Conservation (phyloP, 192 early-diverging fungal genomes). For the Backusella mclennaniae region DNA sequence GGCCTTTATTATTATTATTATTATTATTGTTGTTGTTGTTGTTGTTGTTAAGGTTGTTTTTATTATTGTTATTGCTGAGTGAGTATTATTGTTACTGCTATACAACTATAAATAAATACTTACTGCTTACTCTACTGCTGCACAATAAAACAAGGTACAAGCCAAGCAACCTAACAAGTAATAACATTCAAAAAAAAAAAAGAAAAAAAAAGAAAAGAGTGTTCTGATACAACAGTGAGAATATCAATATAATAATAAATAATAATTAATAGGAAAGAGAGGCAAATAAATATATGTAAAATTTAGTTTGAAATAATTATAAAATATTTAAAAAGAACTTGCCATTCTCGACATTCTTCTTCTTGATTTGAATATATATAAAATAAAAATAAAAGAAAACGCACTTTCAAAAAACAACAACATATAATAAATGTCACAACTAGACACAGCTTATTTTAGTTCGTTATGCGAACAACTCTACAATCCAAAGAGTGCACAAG, state of each 20-base stretch:
- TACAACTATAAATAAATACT: background rate
- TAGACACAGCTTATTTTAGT: slow-evolving; percentile 28
- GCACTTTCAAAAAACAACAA: background rate
- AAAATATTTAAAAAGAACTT: background rate
- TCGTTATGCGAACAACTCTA: slow-evolving; percentile 63
- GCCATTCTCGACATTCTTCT: background rate
- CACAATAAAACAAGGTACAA: slow-evolving; percentile 1
- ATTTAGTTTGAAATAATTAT: background rate
- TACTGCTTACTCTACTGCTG: background rate
- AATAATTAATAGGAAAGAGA: background rate
- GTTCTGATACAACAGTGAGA: background rate
- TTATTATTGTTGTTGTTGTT: too few species aligned
- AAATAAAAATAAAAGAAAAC: background rate
- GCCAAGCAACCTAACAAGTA: background rate
- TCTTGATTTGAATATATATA: background rate
- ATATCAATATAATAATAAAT: background rate
- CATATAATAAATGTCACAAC: slow-evolving; percentile 19
- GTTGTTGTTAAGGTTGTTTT: too few species aligned
- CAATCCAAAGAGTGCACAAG: slow-evolving; percentile 54
- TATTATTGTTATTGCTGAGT: background rate
- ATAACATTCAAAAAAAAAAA: background rate
- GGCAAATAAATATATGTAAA: background rate
- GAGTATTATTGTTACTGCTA: background rate
- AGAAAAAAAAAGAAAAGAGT: background rate
- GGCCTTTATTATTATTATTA: background rate